Base-by-base conservation (phyloP, 2,329 filamentous ascomycete species). In the Verticillium isaacii region DNA sequence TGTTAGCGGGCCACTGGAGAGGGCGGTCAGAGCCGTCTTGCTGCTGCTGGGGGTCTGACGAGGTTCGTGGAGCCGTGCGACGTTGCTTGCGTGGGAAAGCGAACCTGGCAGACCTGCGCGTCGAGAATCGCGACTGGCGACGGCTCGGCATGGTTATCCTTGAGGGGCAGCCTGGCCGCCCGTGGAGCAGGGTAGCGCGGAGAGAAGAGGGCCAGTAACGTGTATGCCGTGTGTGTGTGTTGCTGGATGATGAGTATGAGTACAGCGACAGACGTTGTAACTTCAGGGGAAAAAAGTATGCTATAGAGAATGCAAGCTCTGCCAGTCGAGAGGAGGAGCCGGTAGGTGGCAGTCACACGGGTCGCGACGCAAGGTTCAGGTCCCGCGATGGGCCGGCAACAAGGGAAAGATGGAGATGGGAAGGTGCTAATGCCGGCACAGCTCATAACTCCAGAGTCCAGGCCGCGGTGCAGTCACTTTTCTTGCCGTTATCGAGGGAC, bases 1-100 rank as follows among this genome's bases (percentile, higher is more conserved):
- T 58, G 32, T 68, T 64, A 55, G 65, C 61, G 37, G 75, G 76
- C 76, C 76, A 78, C 25, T 45, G 58, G 17, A 59, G 54, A 45
- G 32, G 32, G 32, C 8, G 17, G 29, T 15, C 11, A 23, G n/a
- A 9, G 12, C 45, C 19, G n/a, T 8, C 45, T n/a, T 23, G 19
- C 8, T 45, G 39, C 17, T n/a, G 17, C 11, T 11, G 39, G 17
- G 39, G n/a, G 39, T 45, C 39, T 29, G 29, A 5, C 29, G 29
- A 4, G 29, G 29, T 7, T 45, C 39, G 17, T 15, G 39, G 17
- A n/a, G 39, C 39, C 39, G 9, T 45, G 29, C 45, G n/a, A 5
- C 45, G 45, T 25, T 12, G 19, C 19, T 52, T 52, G 3, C 11
- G 45, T 5, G 19, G 8, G 19, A 52, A 23, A 5, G n/a, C 45